Evolutionary conservation across 352 stramenopile genomes (phyloP), one percentile per base, ranked within the genome.

Genomic region (Phytopythium aichiense): DNA sequence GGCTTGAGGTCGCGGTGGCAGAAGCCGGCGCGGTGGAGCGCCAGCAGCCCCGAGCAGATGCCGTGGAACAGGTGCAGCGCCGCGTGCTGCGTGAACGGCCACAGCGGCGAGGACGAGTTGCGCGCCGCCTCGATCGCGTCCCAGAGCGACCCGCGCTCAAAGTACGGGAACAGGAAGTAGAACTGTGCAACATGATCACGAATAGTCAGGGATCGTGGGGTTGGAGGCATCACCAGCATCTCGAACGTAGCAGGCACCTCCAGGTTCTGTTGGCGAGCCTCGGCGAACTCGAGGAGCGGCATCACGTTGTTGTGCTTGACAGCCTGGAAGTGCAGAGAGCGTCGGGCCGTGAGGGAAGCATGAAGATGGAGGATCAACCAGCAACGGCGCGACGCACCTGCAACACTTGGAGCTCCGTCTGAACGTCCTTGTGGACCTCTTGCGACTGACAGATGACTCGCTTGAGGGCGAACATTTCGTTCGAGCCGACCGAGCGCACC

Each of bases 1-100:
- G 85, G 85, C 68, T 93, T 95, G 33, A 96, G 76, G 59, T 95
- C 87, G 20, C 87, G 77, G 58, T 96, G 88, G 52, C 84, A 93
- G 59, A 92, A 95, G 3, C 87, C 88, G 0, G 75, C 84, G 12
- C 77, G 79, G 42, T 96, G 88, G 16, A 96, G 33, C 15, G 87
- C 82, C 20, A 87, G 64, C 18, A 95, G 72, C 6, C 87, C 88
- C 0, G 81, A 74, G 52, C 86, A 92, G 69, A 96, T 92, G 45
- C 86, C 87, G 64, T 90, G 79, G 64, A 95, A 94, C 7, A 96
- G 68, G 58, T 92, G 84, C 11, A 94, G 68, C 53, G 81, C 83
- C 7, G 84, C 84, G n/a, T 76, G 77, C 61, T 96, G 87, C 46
- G 74, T 86, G 64, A 95, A 96, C 7, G 88, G 87, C 84, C 85